Evolutionary conservation across 2,329 filamentous ascomycete genomes (phyloP), one percentile per base, ranked within the genome.

Genomic region (Dichotomopilus funicola): DNA sequence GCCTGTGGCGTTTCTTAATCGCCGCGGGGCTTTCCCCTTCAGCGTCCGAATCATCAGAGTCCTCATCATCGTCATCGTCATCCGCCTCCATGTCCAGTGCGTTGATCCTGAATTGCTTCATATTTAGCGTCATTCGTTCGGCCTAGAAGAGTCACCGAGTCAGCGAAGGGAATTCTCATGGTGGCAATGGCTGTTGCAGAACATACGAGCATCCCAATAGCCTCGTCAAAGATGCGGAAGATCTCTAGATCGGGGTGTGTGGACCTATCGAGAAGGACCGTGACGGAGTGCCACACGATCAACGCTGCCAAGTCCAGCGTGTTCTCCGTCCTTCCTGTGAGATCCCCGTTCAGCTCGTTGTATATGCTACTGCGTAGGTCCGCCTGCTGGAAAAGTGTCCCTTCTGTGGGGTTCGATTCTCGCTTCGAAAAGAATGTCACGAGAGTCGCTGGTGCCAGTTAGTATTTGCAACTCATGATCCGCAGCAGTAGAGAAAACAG

Each of bases 201-300:
- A 47, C 57, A 6, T 65, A 84, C 82, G 59, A 86, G 63, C 27
- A 85, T 78, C 10, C 81, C 83, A 36, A 86, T 82, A 5, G 82
- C 83, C 58, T 86, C 83, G 61, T 85, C 82, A 47, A 86, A 86
- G 1, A 86, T 82, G 1, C 82, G 77, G 56, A 86, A 83, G 0
- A 86, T 74, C 56, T 86, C 81, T 0, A 86, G 69, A 47, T 86
- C 80, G 0, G 78, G 79, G 61, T 86, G 80, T 0, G 80, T 78
- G 0, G 80, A 75, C 33, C 78, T 72, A 33, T 86, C 82, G 0
- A 86, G 71, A 1, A 86, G 71, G 0, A 85, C 81, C 0, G 78
- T 85, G 3, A 84, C 76, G 1, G 83, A 81, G 59, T 86, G 82
- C 2, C 83, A 69, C 0, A 80, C 78, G 1, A 83, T 75, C n/a